Base-by-base conservation (phyloP, 2,329 filamentous ascomycete species). In the Triangularia verruculosa region DNA sequence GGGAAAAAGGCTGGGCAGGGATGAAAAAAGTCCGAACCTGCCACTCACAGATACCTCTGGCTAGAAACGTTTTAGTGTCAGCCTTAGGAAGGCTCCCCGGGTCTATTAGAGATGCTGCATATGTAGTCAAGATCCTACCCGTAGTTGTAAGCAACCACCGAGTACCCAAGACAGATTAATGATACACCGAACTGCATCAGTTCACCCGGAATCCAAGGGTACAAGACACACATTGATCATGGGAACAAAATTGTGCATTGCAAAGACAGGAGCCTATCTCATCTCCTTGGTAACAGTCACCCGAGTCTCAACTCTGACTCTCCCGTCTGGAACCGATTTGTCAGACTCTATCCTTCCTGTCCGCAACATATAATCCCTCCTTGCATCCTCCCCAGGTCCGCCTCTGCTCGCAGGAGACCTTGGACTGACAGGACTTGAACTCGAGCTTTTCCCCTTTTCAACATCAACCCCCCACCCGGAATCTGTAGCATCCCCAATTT, bases 381-480 rank as follows among this genome's bases (percentile, higher is more conserved):
- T 57, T 6, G 30, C 59, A 32, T 61, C 32, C 32, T 59, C 32
- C n/a, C 22, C 34, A 6, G 56, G 28, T 20, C 54, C n/a, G 13
- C 25, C 11, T 8, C 54, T 30, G 8, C 30, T 43, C 3, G 20
- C 30, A 12, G 17, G 39, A 47, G 39, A 47, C 39, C 39, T 47
- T 17, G 17, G 39, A 9, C 39, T 47, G 39, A 9, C 39, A 47
- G 39, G 39, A 47, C 39, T 57, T 9, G n/a, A 30, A 24, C 32
- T 57, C 54, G 15, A 17, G 6, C 13, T 28, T 15, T 24, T 54
- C 30, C 27, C 60, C 51, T 53, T 30, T 25, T 66, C 65, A 20
- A 64, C 62, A 59, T 66, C 65, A 4, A 54, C 54, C 34, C 62
- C 61, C 60, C 62, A 64, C n/a, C n/a, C 34, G 30, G 60, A 55